Evolutionary conservation across 441 rosid species (phyloP).

Genomic region (Populus hybrid): DNA sequence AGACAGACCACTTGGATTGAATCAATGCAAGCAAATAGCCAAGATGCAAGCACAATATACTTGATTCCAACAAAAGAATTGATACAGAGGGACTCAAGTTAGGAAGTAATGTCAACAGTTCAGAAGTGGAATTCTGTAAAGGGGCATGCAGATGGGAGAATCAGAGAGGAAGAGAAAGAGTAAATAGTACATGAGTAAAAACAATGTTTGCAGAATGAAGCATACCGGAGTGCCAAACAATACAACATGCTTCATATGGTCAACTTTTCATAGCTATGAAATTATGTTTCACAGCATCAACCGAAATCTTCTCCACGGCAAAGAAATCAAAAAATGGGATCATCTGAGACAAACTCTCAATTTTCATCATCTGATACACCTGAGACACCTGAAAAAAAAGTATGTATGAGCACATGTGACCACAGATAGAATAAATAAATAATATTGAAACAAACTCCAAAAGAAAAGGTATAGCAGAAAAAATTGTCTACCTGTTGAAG

Average conservation of each 20-base stretch:
- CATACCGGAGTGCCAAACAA: conserved; percentile 69
- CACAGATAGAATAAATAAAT: not conserved
- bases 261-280: conserved; percentile 86
- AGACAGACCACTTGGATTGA: not conserved
- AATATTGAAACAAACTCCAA: not conserved
- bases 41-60: not conserved
- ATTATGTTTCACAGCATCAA: conserved; percentile 81
- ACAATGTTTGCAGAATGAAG: not conserved
- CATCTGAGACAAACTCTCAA: conserved; percentile 72
- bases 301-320: conserved; percentile 85
- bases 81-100: not conserved
- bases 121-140: not conserved
- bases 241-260: conserved; percentile 74
- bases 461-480: not conserved
- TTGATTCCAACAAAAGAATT: not conserved
- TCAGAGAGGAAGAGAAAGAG: not conserved
- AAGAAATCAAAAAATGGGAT: conserved; percentile 83
- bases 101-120: not conserved
- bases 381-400: conserved; percentile 70
- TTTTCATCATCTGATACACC: conserved; percentile 82
- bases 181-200: not conserved
- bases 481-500: conserved; percentile 74
- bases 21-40: not conserved
- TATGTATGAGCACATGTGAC: not conserved
- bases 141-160: not conserved